Base-by-base conservation (phyloP, 2,329 filamentous ascomycete genomes). In the Akanthomyces lecanii region DNA sequence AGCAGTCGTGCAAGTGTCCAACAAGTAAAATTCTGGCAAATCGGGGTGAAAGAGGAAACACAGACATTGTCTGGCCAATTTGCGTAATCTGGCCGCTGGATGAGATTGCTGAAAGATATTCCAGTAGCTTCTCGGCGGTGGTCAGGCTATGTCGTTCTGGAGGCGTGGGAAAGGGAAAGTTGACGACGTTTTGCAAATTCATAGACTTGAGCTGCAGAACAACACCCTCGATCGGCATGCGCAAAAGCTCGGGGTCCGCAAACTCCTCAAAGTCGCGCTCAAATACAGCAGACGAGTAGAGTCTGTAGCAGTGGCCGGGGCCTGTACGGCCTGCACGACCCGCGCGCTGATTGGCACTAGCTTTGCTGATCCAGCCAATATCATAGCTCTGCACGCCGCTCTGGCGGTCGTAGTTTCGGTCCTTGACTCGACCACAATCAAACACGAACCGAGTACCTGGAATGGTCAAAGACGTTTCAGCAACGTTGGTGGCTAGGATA, bases 311-410 rank as follows among this genome's bases (percentile, higher is more conserved):
- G 76, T 99, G 96, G 8, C 95, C 95, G 1, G 95, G 93, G 0
- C 92, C 94, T 4, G 94, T 99, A 81, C 95, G 89, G 66, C 96
- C 95, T 63, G 95, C 95, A 82, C 95, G 91, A 77, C 95, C 95
- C 64, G 92, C 87, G 73, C 95, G 85, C 76, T 99, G 95, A 67
- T 88, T 90, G 8, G 95, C 94, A 73, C 92, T 96, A 33, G 95
- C 95, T 78, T 99, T 98, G 78, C 93, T 97, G 73, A 98, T 96
- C 92, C 94, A 99, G 47, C 90, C 89, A 60, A 99, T 86, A 69
- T 97, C 90, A 72, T 97, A 99, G 71, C 90, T 97, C 73, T 99
- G 95, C 0, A 99, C 94, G 4, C 94, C 94, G 10, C 90, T 97
- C 12, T 85, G 79, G n/a, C 86, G 83, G 72, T 98, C 91, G 70